These are phyloP conservation scores for Wilhelminamyces savonicus DNA, from an alignment of 805 yeast genomes.

Conservation along the genomic window DNA sequence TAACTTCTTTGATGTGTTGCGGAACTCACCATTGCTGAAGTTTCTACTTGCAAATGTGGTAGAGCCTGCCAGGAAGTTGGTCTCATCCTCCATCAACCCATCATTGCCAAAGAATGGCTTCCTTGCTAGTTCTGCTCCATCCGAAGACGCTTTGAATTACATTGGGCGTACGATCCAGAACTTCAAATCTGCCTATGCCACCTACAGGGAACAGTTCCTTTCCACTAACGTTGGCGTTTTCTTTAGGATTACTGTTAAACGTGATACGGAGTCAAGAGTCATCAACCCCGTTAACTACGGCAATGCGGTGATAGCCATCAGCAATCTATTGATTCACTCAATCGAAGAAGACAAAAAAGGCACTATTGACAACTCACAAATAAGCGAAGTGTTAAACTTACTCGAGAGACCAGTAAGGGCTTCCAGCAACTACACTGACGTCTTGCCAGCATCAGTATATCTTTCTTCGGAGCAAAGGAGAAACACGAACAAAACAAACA, in stretches of 20 bases:
- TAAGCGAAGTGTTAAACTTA: slow-evolving; percentile 53
- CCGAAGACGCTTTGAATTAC: not conserved
- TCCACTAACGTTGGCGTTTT: slow-evolving; percentile 27
- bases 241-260: slow-evolving; percentile 33
- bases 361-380: slow-evolving; percentile 42
- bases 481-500: slow-evolving; percentile 6
- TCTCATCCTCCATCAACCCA: too few relatives aligned
- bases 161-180: too few relatives aligned
- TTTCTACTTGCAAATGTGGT: too few relatives aligned
- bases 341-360: slow-evolving; percentile 58
- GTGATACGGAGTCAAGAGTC: slow-evolving; percentile 56
- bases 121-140: too few relatives aligned
- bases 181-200: too few relatives aligned
- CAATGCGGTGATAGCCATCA: slow-evolving; percentile 55
- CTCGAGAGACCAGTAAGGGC: slow-evolving; percentile 53
- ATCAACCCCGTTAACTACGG: slow-evolving; percentile 55
- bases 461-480: slow-evolving; percentile 21
- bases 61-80: too few relatives aligned
- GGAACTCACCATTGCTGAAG: too few relatives aligned
- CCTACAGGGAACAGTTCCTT: slow-evolving; percentile 19
- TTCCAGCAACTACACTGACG: slow-evolving; percentile 29
- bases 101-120: too few relatives aligned
- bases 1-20: too few relatives aligned
- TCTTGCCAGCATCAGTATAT: slow-evolving; percentile 41
- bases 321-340: slow-evolving; percentile 54